A percentile compares a stretch with the other conserved stretches of the same genome.
Evolutionary conservation across 345 rosid species (phyloP).

Genomic region (Heritiera fomes): DNA sequence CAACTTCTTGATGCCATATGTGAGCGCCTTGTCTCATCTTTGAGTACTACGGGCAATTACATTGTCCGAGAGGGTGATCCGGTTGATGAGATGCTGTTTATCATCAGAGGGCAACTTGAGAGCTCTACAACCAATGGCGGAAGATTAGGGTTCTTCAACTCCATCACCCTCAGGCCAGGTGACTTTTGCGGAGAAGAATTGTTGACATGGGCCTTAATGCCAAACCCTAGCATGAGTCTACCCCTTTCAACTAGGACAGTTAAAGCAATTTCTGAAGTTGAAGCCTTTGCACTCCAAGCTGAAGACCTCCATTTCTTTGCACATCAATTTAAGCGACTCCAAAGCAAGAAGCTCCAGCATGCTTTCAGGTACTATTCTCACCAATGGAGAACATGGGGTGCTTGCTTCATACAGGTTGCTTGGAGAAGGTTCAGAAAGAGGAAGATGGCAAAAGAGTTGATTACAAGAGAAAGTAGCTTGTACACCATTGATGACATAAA

Average conservation of each 20-base stretch:
- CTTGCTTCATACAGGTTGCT: conserved; percentile 78
- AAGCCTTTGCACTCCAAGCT: conserved; percentile 85
- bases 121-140: conserved; percentile 97
- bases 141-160: conserved; percentile 83
- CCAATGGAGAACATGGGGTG: conserved; percentile 93
- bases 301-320: conserved; percentile 84
- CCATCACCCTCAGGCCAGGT: conserved; percentile 79
- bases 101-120: conserved; percentile 84
- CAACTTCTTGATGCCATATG: conserved; percentile 98
- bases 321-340: conserved; percentile 87
- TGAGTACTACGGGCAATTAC: conserved; percentile 73
- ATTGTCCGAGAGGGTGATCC: conserved; percentile 86
- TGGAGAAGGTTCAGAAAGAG: conserved; percentile 79
- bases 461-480: conserved; percentile 40
- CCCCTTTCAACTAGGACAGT: conserved; percentile 84
- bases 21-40: conserved; percentile 67
- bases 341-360: conserved; percentile 85
- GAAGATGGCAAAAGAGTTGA: conserved; percentile 58
- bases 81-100: conserved; percentile 82
- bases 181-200: conserved; percentile 95
- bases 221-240: conserved; percentile 54
- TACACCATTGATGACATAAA: conserved; percentile 31
- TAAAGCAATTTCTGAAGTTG: conserved; percentile 73
- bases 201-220: conserved; percentile 94
- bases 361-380: conserved; percentile 97